Conservation (phyloP, 179 eudicot species). For the Dionaea muscipula region DNA sequence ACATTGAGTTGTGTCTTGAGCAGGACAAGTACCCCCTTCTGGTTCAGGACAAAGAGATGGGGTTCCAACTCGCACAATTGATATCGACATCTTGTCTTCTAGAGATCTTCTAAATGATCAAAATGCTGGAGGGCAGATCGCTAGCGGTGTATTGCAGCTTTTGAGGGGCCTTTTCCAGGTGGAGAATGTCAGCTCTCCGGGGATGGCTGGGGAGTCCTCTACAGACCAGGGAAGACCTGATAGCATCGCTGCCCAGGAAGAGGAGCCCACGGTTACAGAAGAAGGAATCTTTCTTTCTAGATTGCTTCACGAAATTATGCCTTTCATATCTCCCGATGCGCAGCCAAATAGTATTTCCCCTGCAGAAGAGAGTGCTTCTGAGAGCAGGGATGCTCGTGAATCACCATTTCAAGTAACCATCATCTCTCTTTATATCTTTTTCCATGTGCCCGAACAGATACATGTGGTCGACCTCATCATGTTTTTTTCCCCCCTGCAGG, state of each 20-base stretch:
- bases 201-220: constrained; percentile 10
- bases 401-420: constrained; percentile 16
- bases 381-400: constrained; percentile 12
- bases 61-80: constrained; percentile 27
- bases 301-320: constrained; percentile 36
- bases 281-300: constrained; percentile 36
- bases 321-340: constrained; percentile 19
- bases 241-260: constrained; percentile 17
- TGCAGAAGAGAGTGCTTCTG: constrained; percentile 17
- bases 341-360: constrained; percentile 8
- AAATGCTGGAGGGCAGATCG: constrained; percentile 24
- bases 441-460: not conserved
- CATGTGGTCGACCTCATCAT: not conserved
- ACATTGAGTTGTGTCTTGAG: too few species aligned
- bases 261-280: constrained; percentile 19
- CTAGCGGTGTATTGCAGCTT: constrained; percentile 22
- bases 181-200: constrained; percentile 22
- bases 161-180: constrained; percentile 36
- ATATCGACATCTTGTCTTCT: constrained; percentile 26
- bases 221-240: constrained; percentile 22
- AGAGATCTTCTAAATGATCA: constrained; percentile 22
- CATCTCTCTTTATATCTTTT: not conserved
- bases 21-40: constrained; percentile 8
- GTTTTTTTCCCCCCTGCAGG: constrained; percentile 15
- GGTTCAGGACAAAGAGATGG: constrained; percentile 13